Base-by-base conservation (phyloP, 768 basidiomycete genomes). In the Phallus indusiatus region DNA sequence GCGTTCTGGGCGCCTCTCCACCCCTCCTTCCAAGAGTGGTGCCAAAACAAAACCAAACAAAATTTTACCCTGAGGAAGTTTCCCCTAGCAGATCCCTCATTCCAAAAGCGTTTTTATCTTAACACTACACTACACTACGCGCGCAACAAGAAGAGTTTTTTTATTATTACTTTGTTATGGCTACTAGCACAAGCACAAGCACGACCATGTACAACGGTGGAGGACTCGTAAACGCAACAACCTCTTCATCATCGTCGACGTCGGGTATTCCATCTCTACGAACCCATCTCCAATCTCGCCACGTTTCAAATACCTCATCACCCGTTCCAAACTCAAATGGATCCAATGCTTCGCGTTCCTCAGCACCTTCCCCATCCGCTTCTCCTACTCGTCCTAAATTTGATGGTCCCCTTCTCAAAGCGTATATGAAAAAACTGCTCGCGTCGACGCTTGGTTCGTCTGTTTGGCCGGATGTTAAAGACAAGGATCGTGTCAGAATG, bases 381-480 rank as follows among this genome's bases (percentile, higher is more conserved):
- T 42, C 42, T 2, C 57, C 57, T n/a, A 59, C 35, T 34, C 79
- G 81, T 52, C 74, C 75, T 60, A 66, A 68, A 54, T 93, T 93
- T 69, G 90, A 92, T 69, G 69, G 81, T 1, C 88, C 88, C 56
- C 73, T 82, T 28, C 77, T 92, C 58, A 84, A 82, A 62, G 75
- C 81, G 20, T 93, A 93, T 73, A 88, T 89, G 72, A 91, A 88
- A 77, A 86, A 86, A 67, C 80, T 92, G 54, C 74, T 92, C 56
- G 77, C 83, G 60, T 79, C 84, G 5, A 88, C 84, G 1, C 76
- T 93, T 46, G 79, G 85, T 59, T 76, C 72, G 54, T 78, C 76
- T 56, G 67, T 78, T 10, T 93, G 89, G 90, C 79, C 84, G 34
- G 81, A 83, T 48, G 67, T 76, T 52, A 82, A 81, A 64, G 88